phyloP scores from a whole-genome alignment of 441 rosid species.

The Mallotus japonicus region DNA sequence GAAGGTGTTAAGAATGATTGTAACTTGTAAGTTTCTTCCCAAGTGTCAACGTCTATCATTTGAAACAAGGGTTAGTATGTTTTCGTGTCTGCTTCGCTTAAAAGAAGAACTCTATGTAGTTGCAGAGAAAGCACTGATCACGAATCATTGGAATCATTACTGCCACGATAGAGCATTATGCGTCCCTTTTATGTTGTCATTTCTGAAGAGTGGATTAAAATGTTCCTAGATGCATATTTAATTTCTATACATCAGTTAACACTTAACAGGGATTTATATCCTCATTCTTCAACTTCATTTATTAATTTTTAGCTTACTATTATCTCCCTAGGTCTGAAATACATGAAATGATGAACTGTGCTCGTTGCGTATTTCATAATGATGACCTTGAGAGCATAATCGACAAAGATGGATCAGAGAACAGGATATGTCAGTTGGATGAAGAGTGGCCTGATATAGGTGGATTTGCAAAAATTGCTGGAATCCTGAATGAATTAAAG shows the following conservation, averaged over 20 bases:
- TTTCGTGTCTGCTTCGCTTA: too few species aligned
- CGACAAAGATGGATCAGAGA: constrained; percentile 33
- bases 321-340: constrained; percentile 75
- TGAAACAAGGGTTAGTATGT: too few species aligned
- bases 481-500: constrained; percentile 62
- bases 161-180: background rate
- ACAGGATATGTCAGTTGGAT: constrained; percentile 26
- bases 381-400: constrained; percentile 30
- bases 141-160: too few species aligned
- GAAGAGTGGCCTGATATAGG: constrained; percentile 66
- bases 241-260: constrained; percentile 11
- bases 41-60: too few species aligned
- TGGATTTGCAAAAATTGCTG: constrained; percentile 81
- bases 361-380: constrained; percentile 51
- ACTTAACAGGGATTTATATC: constrained; percentile 7
- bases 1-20: too few species aligned
- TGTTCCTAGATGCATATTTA: constrained; percentile 10
- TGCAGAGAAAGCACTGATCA: too few species aligned
- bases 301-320: constrained; percentile 9
- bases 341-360: constrained; percentile 86
- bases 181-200: background rate
- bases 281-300: constrained; percentile 1
- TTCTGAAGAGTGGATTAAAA: constrained; percentile 4
- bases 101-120: too few species aligned
- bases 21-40: too few species aligned